Base-by-base conservation (phyloP, 192 early-diverging fungal genomes). In the Coemansia reversa region DNA sequence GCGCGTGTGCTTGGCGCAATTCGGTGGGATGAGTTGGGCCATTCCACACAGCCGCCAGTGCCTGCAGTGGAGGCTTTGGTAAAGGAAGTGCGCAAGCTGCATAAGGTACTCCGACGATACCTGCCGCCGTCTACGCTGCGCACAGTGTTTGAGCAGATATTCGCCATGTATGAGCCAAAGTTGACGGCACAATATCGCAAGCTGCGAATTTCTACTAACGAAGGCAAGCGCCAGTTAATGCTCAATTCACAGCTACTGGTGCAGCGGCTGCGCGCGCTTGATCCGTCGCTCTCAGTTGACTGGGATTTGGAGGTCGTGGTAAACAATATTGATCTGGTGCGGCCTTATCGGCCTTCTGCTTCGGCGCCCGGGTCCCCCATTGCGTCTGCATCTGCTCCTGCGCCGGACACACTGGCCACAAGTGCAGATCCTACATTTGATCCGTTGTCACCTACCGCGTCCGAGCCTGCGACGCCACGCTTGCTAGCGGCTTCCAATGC, bases 31-130 rank as follows among this genome's bases (percentile, higher is more conserved):
- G 69, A 66, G 12, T 48, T 72, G 23, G 72, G 60, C 27, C 30
- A 4, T n/a, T n/a, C 62, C 0, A 32, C 59, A 12, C 65, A 64
- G 61, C 56, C 72, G 35, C 80, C 72, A 0, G 72, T 69, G 49
- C 62, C 81, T 0, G 89, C 90, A 53, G 97, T 97, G 89, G 89
- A 89, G 18, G 81, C 77, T 14, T 76, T 99, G 14, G 91, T 95
- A 50, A 98, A 93, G 76, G 95, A 98, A 72, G 92, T 91, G 8
- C 81, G 84, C 18, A 94, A 91, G 16, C 82, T 99, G 61, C 93
- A 98, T 75, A 93, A 92, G 63, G 94, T 99, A 11, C 66, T 99
- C n/a, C 76, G 84, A 45, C 90, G 91, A 63, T 97, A 94, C 58
- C 75, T 99, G 28, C 90, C 91, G 12, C 69, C 75, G 0, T 73